A percentile compares a stretch with the other conserved stretches of the same genome.
Conservation (phyloP, 495 filamentous ascomycete species). For the Annulohypoxylon bovei region DNA sequence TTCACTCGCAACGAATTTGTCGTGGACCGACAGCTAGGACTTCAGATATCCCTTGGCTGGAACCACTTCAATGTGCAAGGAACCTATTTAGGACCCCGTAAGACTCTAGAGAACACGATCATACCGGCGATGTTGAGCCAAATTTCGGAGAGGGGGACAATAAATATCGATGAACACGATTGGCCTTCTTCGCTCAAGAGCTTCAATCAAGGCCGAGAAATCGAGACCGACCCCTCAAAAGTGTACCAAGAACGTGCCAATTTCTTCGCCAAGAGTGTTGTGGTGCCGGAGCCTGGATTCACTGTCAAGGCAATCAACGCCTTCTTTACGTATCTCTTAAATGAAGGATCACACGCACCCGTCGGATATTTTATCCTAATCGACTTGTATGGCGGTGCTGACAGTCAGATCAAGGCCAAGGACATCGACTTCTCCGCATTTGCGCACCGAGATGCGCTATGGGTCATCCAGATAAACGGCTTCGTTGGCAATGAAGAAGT, state of each 20-base stretch:
- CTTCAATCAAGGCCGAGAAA: slow-evolving; percentile 41
- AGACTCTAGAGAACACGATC: slow-evolving; percentile 40
- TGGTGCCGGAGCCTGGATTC: slow-evolving; percentile 38
- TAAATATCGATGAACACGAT: slow-evolving; percentile 16
- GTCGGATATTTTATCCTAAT: slow-evolving; percentile 53
- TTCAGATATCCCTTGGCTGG: slow-evolving; percentile 48
- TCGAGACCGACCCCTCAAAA: slow-evolving; percentile 37
- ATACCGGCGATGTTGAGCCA: slow-evolving; percentile 42
- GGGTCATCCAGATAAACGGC: slow-evolving; percentile 60
- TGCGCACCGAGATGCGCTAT: slow-evolving; percentile 57
- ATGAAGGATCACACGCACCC: slow-evolving; percentile 4
- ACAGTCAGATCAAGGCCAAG: slow-evolving; percentile 53
- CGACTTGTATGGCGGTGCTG: slow-evolving; percentile 59
- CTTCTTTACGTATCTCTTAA: slow-evolving; percentile 51
- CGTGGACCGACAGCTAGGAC: slow-evolving; percentile 46
- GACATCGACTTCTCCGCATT: slow-evolving; percentile 52
- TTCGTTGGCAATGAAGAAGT: slow-evolving; percentile 43
- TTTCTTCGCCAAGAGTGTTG: slow-evolving; percentile 62
- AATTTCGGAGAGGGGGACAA: slow-evolving; percentile 24
- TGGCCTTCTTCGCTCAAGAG: slow-evolving; percentile 46
- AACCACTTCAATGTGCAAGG: slow-evolving; percentile 48
- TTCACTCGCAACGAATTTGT: slow-evolving; percentile 42
- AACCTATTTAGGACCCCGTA: slow-evolving; percentile 46
- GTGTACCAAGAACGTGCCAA: slow-evolving; percentile 48
- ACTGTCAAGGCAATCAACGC: slow-evolving; percentile 37